Base-by-base conservation (phyloP, 75 land plant species). In the Ceratopteris richardii region DNA sequence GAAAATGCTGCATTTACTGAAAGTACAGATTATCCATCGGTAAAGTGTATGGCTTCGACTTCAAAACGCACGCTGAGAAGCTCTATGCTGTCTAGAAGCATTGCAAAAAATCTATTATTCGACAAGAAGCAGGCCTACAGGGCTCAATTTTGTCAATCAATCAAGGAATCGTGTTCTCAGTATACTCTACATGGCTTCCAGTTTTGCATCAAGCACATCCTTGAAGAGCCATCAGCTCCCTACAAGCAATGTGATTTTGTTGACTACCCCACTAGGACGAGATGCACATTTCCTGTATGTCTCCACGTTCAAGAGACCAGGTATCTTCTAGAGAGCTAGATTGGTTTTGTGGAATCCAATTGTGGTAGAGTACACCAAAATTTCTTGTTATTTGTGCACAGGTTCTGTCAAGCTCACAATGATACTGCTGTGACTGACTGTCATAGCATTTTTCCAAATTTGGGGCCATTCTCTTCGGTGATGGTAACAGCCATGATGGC, bases 241-340 rank as follows among this genome's bases (percentile, higher is more conserved):
- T 69, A 69, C 46, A 69, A 62, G 72, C 72, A 69, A 46, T 69
- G 72, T 46, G 65, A 69, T 6, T 69, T 54, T 62, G 51, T 69
- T 36, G 66, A 69, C 22, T 13, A 48, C 2, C 37, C 31, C 9
- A 54, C 59, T 11, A 16, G 42, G 25, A 59, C 52, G n/a, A 52
- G 59, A 16, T 69, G 72, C 51, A 31, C 44, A 10, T 69, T 62
- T 19, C 72, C 72, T 10, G 72, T 69, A 6, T 62, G 56, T 33
- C 54, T 67, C 51, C 52, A 61, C 22, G 14, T 62, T 14, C 59
- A 13, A 21, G 63, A 62, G 31, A 55, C 57, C 14, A 53, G 66
- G 72, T 69, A 63, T 29, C 52, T 43, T 2, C 20, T 1, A 16
- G 23, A 13, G 13, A n/a, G n/a, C 29, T 1, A 21, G 26, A 26